Percentiles rank a stretch among this genome's conserved stretches.
Evolutionary conservation across 2,329 filamentous ascomycete genomes (phyloP).

Genomic region (Aquanectria penicillioides): DNA sequence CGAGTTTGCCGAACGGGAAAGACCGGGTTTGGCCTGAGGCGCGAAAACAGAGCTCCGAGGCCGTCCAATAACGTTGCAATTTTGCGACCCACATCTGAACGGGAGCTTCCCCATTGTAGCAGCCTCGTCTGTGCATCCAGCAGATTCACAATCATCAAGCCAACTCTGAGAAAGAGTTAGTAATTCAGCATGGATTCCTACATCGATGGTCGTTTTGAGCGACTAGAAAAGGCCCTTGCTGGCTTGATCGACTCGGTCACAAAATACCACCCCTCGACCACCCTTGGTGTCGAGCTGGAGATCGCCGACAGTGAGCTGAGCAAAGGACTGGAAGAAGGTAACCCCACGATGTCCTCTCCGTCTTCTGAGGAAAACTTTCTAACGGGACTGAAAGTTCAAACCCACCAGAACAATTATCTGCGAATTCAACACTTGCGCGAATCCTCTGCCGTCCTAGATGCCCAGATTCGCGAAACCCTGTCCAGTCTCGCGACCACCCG

Average conservation of each 20-base stretch:
- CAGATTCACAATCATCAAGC: not conserved
- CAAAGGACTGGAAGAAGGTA: conserved; percentile 73
- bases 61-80: conserved; percentile 18
- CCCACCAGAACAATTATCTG: conserved; percentile 78
- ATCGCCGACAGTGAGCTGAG: conserved; percentile 75
- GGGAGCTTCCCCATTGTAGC: conserved; percentile 29
- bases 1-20: conserved; percentile 49
- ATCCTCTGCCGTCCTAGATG: conserved; percentile 72
- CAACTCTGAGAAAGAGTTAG: not conserved
- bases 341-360: not conserved
- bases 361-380: conserved; percentile 2
- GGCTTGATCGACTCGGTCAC: conserved; percentile 82
- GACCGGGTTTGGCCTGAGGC: conserved; percentile 49
- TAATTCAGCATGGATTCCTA: conserved; percentile 65
- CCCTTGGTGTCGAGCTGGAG: conserved; percentile 74
- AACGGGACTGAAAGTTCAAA: conserved; percentile 63
- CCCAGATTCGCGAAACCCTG: conserved; percentile 77
- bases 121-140: conserved; percentile 24
- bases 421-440: conserved; percentile 76
- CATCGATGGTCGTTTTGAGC: conserved; percentile 71
- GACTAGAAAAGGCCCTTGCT: conserved; percentile 73
- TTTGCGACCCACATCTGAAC: conserved; percentile 28
- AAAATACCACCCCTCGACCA: conserved; percentile 80
- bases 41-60: conserved; percentile 26
- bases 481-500: conserved; percentile 76